These are phyloP conservation scores for Trametes polyzona DNA, from an alignment of 1,284 basidiomycete genomes.

Conservation along the genomic window DNA sequence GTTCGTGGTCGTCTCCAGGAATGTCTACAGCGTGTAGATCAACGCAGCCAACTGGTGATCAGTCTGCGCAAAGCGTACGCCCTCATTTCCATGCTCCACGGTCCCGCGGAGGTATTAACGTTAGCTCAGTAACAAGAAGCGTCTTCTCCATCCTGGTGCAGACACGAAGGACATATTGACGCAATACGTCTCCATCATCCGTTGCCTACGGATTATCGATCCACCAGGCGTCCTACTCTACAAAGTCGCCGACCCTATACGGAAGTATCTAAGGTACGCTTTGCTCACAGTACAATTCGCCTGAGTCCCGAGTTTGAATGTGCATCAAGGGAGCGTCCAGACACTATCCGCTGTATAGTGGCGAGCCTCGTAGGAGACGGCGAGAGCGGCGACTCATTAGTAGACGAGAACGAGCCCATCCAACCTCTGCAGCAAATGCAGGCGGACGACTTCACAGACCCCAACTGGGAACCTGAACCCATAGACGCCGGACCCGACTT, in stretches of 20 bases:
- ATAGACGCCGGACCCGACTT: constrained; percentile 96
- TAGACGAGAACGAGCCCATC: constrained; percentile 81
- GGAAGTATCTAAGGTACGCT: constrained; percentile 78
- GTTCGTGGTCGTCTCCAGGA: constrained; percentile 47
- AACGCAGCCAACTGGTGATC: constrained; percentile 71
- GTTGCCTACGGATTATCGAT: constrained; percentile 89
- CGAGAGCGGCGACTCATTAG: constrained; percentile 77
- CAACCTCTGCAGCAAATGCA: constrained; percentile 73
- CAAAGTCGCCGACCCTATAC: constrained; percentile 90
- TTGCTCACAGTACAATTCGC: background rate
- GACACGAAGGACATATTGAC: constrained; percentile 92
- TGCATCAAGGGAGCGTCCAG: constrained; percentile 72
- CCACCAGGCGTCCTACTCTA: constrained; percentile 91
- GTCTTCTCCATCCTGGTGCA: constrained; percentile 94
- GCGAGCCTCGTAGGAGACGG: constrained; percentile 86
- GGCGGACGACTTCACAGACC: constrained; percentile 85
- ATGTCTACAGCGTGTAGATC: constrained; percentile 79
- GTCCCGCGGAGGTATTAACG: background rate
- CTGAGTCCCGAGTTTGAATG: background rate
- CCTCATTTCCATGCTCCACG: background rate
- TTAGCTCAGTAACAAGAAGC: constrained; percentile 72
- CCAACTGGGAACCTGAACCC: constrained; percentile 93
- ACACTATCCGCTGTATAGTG: constrained; percentile 94
- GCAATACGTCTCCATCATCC: constrained; percentile 95
- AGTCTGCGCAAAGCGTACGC: constrained; percentile 72